Percentiles rank a stretch among this genome's conserved stretches.
These are phyloP conservation scores for Pseudopediastrum boryanum DNA, from an alignment of 139 green algal species.

Conservation along the genomic window DNA sequence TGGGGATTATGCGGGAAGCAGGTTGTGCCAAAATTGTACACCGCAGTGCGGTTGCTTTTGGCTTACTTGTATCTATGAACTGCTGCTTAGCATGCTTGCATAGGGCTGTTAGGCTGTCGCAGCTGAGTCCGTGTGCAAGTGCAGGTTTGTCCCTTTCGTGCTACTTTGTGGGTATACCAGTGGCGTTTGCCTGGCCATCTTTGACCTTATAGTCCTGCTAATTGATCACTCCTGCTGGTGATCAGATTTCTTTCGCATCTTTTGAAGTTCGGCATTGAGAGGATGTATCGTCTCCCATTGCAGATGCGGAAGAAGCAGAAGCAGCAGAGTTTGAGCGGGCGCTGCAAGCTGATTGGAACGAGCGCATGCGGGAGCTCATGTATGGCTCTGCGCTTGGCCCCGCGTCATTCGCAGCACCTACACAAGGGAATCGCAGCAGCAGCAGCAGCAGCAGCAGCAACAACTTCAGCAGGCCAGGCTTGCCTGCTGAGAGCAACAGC, in stretches of 20 bases:
- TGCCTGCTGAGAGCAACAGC: neutral
- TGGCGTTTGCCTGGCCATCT: neutral
- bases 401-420: too few relatives aligned
- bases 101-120: too few relatives aligned
- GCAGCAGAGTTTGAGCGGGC: neutral
- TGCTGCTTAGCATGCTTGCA: too few relatives aligned
- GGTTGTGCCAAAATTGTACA: too few relatives aligned
- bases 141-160: neutral
- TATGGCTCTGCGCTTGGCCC: neutral
- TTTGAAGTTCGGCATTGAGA: neutral
- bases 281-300: neutral
- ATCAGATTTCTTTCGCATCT: neutral
- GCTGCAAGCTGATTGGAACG: neutral
- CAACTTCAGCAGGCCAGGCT: neutral
- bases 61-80: too few relatives aligned
- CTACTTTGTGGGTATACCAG: neutral
- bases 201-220: neutral
- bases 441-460: slow-evolving; percentile 13
- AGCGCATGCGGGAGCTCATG: neutral
- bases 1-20: too few relatives aligned
- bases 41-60: too few relatives aligned
- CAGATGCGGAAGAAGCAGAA: neutral
- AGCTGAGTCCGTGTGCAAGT: neutral
- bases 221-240: neutral
- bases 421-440: too few relatives aligned